Conservation (phyloP, 2,329 filamentous ascomycete species). For the Paracamarosporium sp. region DNA sequence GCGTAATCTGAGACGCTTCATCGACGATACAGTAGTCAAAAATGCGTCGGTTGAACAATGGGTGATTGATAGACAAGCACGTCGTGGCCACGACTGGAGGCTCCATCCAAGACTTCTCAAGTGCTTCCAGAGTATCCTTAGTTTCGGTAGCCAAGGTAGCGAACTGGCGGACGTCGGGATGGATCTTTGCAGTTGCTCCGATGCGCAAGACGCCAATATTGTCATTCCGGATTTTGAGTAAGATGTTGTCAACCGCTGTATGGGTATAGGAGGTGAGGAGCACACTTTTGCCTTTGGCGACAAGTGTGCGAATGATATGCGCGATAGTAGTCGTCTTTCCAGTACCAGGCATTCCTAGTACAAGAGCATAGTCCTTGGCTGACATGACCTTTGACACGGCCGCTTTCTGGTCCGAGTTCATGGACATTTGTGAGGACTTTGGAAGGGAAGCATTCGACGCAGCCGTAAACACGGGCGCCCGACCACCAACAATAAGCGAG, state of each 20-base stretch:
- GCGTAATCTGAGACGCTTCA: conserved; percentile 95
- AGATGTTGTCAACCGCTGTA: conserved; percentile 96
- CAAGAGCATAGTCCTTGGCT: conserved; percentile 93
- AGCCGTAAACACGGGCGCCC: conserved; percentile 75
- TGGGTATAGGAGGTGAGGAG: conserved; percentile 95
- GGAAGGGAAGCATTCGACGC: conserved; percentile 66
- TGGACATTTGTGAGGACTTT: conserved; percentile 61
- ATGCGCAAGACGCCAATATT: conserved; percentile 83
- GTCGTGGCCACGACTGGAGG: conserved; percentile 93
- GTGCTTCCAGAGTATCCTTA: conserved; percentile 80
- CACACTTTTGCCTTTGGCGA: conserved; percentile 89
- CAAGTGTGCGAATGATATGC: conserved; percentile 90
- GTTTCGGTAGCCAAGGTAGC: conserved; percentile 77
- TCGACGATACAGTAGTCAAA: conserved; percentile 99
- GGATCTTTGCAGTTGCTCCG: conserved; percentile 83
- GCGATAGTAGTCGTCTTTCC: conserved; percentile 98
- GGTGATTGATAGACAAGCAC: conserved; percentile 89
- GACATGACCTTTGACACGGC: conserved; percentile 97
- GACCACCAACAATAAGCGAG: conserved; percentile 79
- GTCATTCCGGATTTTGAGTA: conserved; percentile 86
- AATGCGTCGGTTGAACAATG: conserved; percentile 82
- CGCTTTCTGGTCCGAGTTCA: conserved; percentile 86
- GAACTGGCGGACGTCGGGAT: conserved; percentile 86
- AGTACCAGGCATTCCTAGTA: conserved; percentile 97
- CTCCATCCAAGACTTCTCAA: conserved; percentile 82